Base-by-base conservation (phyloP, 225 moss, liverwort and hornwort species). In the Pseudisothecium myosuroides region DNA sequence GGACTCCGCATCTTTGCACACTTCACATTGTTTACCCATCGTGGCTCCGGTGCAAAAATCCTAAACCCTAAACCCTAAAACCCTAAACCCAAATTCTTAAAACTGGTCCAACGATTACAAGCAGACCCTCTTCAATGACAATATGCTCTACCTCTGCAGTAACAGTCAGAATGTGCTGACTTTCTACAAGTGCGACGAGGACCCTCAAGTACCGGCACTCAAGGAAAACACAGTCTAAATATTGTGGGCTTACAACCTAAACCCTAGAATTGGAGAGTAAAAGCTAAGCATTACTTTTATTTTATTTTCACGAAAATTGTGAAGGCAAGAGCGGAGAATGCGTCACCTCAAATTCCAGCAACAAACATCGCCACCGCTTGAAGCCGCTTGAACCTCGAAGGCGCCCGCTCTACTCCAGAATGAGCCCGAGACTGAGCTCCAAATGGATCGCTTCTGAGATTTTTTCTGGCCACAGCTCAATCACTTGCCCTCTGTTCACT, bases 21-120 rank as follows among this genome's bases (percentile, higher is more conserved):
- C 91, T 75, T 90, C 94, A 86, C 95, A 95, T 78, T 93, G 95
- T 73, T 94, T 92, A 80, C 91, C 92, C 92, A 92, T 94, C 73
- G 54, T 66, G 65, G 37, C 80, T 83, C 23, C 52, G 63, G 50
- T 86, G 81, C 14, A 36, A 12, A 78, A 26, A 9, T 9, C 21
- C 20, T 21, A n/a, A 75, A 66, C 56, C 88, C 55, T 63, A 88
- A n/a, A n/a, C n/a, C n/a, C n/a, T n/a, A n/a, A n/a, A 66, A 74
- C 56, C 76, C 41, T 82, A 88, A 61, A 59, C 82, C 83, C 64
- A 55, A 66, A 58, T 6, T 63, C 28, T 58, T 27, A 21, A 11
- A 28, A 56, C 39, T 39, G 39, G 58, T 17, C 7, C n/a, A 56
- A 56, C 10, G 78, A 56, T 56, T 56, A n/a, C 27, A 58, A 80